Evolutionary conservation across 2,329 filamentous ascomycete genomes (phyloP).

Genomic region (Hymenoscyphus occultus): DNA sequence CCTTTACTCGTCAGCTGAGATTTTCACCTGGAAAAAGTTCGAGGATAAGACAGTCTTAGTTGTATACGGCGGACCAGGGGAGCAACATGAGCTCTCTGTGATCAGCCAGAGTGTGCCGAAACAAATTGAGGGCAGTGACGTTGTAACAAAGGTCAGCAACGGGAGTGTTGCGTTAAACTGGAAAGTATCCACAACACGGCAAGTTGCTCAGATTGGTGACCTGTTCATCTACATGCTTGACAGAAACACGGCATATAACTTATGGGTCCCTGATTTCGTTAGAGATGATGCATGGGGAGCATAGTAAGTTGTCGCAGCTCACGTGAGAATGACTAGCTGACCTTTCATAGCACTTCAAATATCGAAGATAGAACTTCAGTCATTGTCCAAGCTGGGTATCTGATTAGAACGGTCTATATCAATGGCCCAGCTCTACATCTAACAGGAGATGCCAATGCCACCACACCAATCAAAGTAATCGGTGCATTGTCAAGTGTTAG

Average conservation of each 20-base stretch:
- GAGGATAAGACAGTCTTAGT: conserved; percentile 57
- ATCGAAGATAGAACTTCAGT: conserved; percentile 44
- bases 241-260: conserved; percentile 64
- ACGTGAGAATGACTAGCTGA: conserved; percentile 8
- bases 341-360: conserved; percentile 27
- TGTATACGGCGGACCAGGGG: conserved; percentile 60
- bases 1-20: conserved; percentile 67
- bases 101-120: conserved; percentile 35
- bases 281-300: conserved; percentile 37
- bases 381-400: conserved; percentile 62
- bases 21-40: conserved; percentile 68
- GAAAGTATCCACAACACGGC: conserved; percentile 51
- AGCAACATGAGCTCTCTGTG: conserved; percentile 61
- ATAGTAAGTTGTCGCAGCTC: conserved; percentile 28
- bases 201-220: conserved; percentile 47
- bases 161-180: conserved; percentile 52
- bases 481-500: conserved; percentile 53
- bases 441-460: conserved; percentile 69
- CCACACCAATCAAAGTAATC: conserved; percentile 65
- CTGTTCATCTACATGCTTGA: conserved; percentile 43
- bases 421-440: conserved; percentile 56
- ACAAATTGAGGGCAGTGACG: conserved; percentile 32
- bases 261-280: conserved; percentile 61
- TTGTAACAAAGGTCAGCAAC: conserved; percentile 38
- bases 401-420: conserved; percentile 58